Evolutionary conservation across 495 filamentous ascomycete species (phyloP).

Genomic region (Neurospora sp.): DNA sequence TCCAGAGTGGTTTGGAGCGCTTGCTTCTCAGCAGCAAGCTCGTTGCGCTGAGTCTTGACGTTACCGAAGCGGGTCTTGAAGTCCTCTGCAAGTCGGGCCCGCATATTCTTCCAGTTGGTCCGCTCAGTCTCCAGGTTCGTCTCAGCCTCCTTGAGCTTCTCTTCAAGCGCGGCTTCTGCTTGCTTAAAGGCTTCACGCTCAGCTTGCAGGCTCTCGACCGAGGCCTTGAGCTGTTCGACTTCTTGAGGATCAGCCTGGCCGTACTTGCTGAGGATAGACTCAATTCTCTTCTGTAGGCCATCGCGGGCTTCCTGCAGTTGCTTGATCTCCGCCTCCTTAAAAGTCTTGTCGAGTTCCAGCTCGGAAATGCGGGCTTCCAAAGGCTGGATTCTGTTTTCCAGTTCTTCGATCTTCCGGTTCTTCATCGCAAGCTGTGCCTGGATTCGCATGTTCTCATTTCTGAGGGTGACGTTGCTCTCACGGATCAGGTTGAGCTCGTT

Average conservation of each 20-base stretch:
- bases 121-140: slow-evolving; percentile 34
- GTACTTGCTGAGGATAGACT: slow-evolving; percentile 91
- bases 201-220: slow-evolving; percentile 47
- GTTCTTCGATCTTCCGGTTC: slow-evolving; percentile 58
- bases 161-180: slow-evolving; percentile 48
- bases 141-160: slow-evolving; percentile 40
- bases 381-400: slow-evolving; percentile 69
- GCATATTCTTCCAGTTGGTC: slow-evolving; percentile 28
- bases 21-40: slow-evolving; percentile 29
- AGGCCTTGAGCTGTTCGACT: slow-evolving; percentile 71
- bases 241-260: slow-evolving; percentile 90
- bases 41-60: slow-evolving; percentile 31
- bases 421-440: slow-evolving; percentile 66
- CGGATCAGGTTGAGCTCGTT: slow-evolving; percentile 91
- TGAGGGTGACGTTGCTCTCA: slow-evolving; percentile 81
- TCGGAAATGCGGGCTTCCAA: slow-evolving; percentile 68
- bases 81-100: slow-evolving; percentile 33
- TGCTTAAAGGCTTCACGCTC: slow-evolving; percentile 61
- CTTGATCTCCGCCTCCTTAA: slow-evolving; percentile 75
- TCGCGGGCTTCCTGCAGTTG: slow-evolving; percentile 81
- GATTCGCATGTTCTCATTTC: slow-evolving; percentile 72
- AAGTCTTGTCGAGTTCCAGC: slow-evolving; percentile 67
- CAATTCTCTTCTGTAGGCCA: slow-evolving; percentile 82
- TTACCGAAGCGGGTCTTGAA: slow-evolving; percentile 35
- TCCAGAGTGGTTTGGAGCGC: slow-evolving; percentile 25